Evolutionary conservation across 2,329 filamentous ascomycete species (phyloP).

Genomic region (Colletotrichum endophyticum): DNA sequence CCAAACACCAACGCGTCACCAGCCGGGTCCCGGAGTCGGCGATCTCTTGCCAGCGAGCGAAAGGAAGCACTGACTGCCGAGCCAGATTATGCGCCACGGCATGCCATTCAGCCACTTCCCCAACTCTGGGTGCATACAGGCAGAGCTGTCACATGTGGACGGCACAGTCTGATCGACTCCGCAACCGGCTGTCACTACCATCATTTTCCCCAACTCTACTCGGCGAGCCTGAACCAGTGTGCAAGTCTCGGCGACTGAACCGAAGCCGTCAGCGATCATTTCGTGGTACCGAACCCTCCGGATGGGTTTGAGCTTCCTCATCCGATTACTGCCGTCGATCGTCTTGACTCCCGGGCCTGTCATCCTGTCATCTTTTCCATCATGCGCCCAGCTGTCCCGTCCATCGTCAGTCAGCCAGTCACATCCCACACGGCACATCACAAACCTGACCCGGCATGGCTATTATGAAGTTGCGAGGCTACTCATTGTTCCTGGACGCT

Average conservation of each 20-base stretch:
- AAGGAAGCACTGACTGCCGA: not conserved
- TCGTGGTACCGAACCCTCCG: not conserved
- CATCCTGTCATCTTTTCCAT: not conserved
- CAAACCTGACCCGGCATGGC: not conserved
- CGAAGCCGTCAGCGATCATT: not conserved
- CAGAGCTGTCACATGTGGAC: not conserved
- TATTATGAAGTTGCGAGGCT: constrained; percentile 19
- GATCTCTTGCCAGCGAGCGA: not conserved
- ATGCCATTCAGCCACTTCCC: not conserved
- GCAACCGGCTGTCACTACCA: not conserved
- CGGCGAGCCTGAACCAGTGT: not conserved
- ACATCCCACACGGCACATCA: not conserved
- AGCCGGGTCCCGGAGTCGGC: not conserved
- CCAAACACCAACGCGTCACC: not conserved
- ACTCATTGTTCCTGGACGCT: constrained; percentile 23
- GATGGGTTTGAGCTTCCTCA: not conserved
- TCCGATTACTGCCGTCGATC: not conserved
- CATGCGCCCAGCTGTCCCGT: no score
- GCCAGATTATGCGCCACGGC: not conserved
- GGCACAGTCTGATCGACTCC: constrained; percentile 9
- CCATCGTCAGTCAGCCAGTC: not conserved
- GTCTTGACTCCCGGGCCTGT: not conserved
- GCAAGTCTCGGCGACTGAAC: not conserved
- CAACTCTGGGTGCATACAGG: not conserved
- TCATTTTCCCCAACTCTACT: not conserved